Conservation (phyloP, 2,329 filamentous ascomycete species). For the Aspergillus fructus region DNA sequence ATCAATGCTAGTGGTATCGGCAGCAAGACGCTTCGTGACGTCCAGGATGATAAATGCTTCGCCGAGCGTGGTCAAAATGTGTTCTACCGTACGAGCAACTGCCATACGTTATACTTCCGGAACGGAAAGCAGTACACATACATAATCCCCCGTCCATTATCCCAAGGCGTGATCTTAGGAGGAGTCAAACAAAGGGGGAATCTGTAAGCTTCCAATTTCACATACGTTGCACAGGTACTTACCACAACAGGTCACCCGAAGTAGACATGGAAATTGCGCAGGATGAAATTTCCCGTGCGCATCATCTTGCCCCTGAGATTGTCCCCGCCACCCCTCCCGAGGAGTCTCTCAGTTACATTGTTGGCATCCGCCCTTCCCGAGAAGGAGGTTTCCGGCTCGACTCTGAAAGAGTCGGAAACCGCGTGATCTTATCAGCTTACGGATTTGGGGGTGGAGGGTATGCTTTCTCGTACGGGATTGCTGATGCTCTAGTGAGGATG, state of each 20-base stretch:
- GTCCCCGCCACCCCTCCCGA: slow-evolving; percentile 32
- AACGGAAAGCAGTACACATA: slow-evolving; percentile 41
- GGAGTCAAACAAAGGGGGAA: slow-evolving; percentile 36
- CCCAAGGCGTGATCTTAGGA: slow-evolving; percentile 34
- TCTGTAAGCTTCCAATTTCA: slow-evolving; percentile 22
- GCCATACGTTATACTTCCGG: slow-evolving; percentile 34
- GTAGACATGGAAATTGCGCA: slow-evolving; percentile 36
- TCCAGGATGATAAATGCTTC: slow-evolving; percentile 35
- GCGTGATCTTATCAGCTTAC: slow-evolving; percentile 35
- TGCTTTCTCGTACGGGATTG: slow-evolving; percentile 39
- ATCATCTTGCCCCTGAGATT: slow-evolving; percentile 37
- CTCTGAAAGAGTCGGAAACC: slow-evolving; percentile 25
- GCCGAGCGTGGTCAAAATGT: slow-evolving; percentile 41
- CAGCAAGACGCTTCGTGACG: slow-evolving; percentile 34
- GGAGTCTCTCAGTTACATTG: slow-evolving; percentile 32
- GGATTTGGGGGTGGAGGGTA: slow-evolving; percentile 41
- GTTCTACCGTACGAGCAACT: slow-evolving; percentile 32
- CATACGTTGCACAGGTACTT: not conserved
- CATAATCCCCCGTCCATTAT: slow-evolving; percentile 37
- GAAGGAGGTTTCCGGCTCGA: slow-evolving; percentile 37
- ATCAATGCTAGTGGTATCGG: slow-evolving; percentile 42
- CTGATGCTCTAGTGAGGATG: slow-evolving; percentile 36
- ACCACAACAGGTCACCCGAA: slow-evolving; percentile 29
- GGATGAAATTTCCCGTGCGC: slow-evolving; percentile 41
- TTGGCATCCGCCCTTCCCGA: slow-evolving; percentile 37